Evolutionary conservation across 257 asterid genomes (phyloP), one percentile per base, ranked within the genome.

Genomic region (Salvia miltiorrhiza): DNA sequence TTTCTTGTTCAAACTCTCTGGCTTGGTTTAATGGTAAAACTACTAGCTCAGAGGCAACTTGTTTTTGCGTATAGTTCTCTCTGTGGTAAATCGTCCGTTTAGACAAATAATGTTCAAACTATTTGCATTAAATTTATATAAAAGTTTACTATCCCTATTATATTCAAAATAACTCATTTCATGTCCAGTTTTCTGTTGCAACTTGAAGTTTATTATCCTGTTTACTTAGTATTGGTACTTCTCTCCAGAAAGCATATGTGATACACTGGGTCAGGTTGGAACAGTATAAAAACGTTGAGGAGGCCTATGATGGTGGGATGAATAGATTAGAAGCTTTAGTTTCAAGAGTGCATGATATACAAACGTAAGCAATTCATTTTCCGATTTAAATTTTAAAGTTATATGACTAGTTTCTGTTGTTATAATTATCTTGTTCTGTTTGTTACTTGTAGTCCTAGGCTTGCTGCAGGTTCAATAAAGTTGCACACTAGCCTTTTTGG

Each of bases 231-330:
- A 28, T 59, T 55, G n/a, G 54, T 45, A 21, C 58, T 65, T 75
- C 45, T 72, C 65, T 79, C 76, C 92, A 93, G 97, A 88, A 81
- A 93, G 99, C 94, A 52, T 82, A 79, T 79, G 85, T 93, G 71
- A 90, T 93, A 70, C 99, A 93, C 79, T 93, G 99, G 99, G 99
- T 93, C 81, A 78, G 90, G 75, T 77, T 88, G 86, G 97, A 93
- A 76, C 88, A 67, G 59, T 91, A 80, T 59, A 80, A 88, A 65
- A 87, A 95, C 33, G 85, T 83, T 60, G 91, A 88, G 57, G 96
- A 84, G 70, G 99, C 99, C 74, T 93, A 81, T 75, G 80, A 78
- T 39, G 88, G 83, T 63, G 99, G 99, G 65, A 85, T 82, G 84
- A 59, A 80, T 32, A 83, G 85, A 69, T 82, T 93, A 74, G 94